phyloP scores from a whole-genome alignment of 108 stramenopile species.

The Nitzschia putrida region DNA sequence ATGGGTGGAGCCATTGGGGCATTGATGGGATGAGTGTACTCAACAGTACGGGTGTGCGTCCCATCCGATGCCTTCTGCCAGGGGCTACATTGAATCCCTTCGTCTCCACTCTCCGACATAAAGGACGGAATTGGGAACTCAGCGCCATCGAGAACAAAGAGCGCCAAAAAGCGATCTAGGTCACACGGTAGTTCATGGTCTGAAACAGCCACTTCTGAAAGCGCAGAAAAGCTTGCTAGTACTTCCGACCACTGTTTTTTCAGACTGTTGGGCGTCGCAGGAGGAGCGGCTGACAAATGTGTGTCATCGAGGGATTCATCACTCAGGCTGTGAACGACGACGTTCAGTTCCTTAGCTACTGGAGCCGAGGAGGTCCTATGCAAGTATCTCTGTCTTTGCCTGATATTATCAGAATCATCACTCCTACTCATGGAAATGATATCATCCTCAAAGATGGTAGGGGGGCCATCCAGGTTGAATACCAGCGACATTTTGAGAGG shows the following conservation, averaged over 20 bases:
- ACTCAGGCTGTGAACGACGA: neutral
- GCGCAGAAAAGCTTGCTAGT: neutral
- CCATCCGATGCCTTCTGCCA: conserved; percentile 47
- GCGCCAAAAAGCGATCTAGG: conserved; percentile 54
- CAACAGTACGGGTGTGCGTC: conserved; percentile 47
- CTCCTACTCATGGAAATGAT: neutral
- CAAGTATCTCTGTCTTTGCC: neutral
- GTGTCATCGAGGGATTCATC: conserved; percentile 2
- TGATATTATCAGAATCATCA: neutral
- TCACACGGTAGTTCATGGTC: conserved; percentile 36
- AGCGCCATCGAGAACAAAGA: conserved; percentile 62
- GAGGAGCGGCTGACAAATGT: neutral
- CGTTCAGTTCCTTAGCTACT: conserved; percentile 2
- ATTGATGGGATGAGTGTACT: conserved; percentile 79
- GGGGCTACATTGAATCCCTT: conserved; percentile 43
- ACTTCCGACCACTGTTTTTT: conserved; percentile 32
- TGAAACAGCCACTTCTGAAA: conserved; percentile 24
- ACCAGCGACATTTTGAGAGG: conserved; percentile 10
- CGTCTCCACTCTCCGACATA: conserved; percentile 58
- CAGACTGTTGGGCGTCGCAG: neutral
- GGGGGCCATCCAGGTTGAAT: neutral
- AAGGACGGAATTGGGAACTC: conserved; percentile 46
- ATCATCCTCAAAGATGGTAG: neutral
- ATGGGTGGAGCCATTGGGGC: conserved; percentile 84
- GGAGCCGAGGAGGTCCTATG: neutral